phyloP scores from a whole-genome alignment of 2,329 filamentous ascomycete species.

The Colletotrichum tropicale region DNA sequence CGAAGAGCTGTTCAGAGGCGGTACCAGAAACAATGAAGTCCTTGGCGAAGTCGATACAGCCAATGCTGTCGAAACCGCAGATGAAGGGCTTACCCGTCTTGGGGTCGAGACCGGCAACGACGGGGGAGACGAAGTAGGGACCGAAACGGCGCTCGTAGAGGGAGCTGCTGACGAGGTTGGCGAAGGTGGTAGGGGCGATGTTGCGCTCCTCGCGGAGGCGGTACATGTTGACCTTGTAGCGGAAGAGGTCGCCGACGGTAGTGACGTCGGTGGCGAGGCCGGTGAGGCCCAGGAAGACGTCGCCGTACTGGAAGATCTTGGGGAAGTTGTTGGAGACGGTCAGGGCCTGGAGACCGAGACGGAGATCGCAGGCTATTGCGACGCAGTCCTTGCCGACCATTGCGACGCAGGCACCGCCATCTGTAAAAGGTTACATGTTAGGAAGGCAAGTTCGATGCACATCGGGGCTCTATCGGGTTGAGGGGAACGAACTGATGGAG shows the following conservation, averaged over 20 bases:
- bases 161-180: constrained; percentile 89
- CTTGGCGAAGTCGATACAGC: constrained; percentile 99
- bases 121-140: constrained; percentile 93
- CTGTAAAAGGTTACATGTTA: constrained; percentile 38
- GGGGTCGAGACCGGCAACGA: constrained; percentile 92
- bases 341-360: constrained; percentile 92
- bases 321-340: constrained; percentile 99
- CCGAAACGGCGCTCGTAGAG: constrained; percentile 97
- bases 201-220: constrained; percentile 95
- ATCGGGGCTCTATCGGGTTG: constrained; percentile 2
- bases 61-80: constrained; percentile 98
- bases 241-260: constrained; percentile 95
- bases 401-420: constrained; percentile 93
- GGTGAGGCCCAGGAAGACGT: constrained; percentile 93
- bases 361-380: constrained; percentile 98
- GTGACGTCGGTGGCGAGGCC: constrained; percentile 95
- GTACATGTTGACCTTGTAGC: constrained; percentile 99
- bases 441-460: constrained; percentile 14
- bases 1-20: constrained; percentile 95
- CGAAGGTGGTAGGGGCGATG: constrained; percentile 93
- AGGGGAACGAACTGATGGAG: constrained; percentile 79
- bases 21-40: constrained; percentile 99
- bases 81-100: constrained; percentile 96
- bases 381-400: constrained; percentile 99
- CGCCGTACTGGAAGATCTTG: constrained; percentile 98